Evolutionary conservation across 2,329 filamentous ascomycete genomes (phyloP).

Genomic region (Penicillium sp.): DNA sequence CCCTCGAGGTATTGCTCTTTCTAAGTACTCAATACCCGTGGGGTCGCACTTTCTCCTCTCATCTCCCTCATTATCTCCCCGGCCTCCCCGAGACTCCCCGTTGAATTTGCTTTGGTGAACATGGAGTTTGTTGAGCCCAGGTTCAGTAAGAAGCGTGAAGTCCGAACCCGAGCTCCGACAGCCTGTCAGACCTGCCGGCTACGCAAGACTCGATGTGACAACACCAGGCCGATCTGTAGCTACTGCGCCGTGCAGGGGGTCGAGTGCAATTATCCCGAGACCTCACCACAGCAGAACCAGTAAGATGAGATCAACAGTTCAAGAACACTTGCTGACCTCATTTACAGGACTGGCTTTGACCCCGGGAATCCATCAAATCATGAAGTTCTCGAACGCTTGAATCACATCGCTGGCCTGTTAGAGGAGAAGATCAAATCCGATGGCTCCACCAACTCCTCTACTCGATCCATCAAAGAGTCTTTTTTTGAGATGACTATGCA

Average conservation of each 20-base stretch:
- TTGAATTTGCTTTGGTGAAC: background rate
- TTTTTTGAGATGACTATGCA: constrained; percentile 17
- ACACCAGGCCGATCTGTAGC: constrained; percentile 24
- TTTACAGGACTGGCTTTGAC: constrained; percentile 18
- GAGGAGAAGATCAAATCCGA: constrained; percentile 26
- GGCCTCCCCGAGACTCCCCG: constrained; percentile 18
- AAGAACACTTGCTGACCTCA: background rate
- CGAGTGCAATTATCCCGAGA: constrained; percentile 26
- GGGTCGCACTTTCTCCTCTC: constrained; percentile 11
- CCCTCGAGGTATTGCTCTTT: background rate
- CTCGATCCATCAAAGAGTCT: constrained; percentile 16
- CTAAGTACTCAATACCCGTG: constrained; percentile 14
- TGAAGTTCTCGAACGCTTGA: constrained; percentile 22
- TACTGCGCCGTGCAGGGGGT: constrained; percentile 24
- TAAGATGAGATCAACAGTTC: constrained; percentile 14
- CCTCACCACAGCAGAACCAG: constrained; percentile 20
- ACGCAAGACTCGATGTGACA: constrained; percentile 29
- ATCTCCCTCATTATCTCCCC: constrained; percentile 6
- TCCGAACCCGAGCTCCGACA: constrained; percentile 27
- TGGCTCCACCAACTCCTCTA: constrained; percentile 16
- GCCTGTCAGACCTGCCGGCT: constrained; percentile 28
- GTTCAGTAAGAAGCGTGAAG: constrained; percentile 22
- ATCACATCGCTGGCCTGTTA: constrained; percentile 22
- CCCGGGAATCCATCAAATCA: constrained; percentile 14
- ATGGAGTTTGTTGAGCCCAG: constrained; percentile 20